Evolutionary conservation across 1,139 yeast genomes (phyloP).

Genomic region (Suhomyces yuchorum): DNA sequence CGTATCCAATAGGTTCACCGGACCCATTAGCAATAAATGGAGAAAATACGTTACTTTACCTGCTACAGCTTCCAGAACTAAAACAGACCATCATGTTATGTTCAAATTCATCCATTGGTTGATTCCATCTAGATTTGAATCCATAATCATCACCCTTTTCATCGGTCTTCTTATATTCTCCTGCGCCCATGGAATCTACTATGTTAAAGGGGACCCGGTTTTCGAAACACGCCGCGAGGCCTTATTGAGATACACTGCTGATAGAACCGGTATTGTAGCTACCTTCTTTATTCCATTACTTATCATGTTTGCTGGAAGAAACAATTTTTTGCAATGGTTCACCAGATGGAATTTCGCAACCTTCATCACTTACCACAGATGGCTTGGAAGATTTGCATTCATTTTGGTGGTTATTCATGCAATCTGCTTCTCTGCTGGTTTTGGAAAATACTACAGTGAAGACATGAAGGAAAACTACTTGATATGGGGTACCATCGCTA

Average conservation of each 20-base stretch:
- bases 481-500: conserved; percentile 35
- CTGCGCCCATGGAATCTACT: conserved; percentile 24
- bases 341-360: conserved; percentile 42
- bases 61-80: conserved; percentile 29
- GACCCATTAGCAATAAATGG: conserved; percentile 26
- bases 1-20: conserved; percentile 24
- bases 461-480: conserved; percentile 25
- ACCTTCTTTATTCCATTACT: conserved; percentile 36
- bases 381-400: conserved; percentile 39
- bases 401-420: conserved; percentile 37
- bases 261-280: conserved; percentile 37
- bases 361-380: conserved; percentile 40
- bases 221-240: conserved; percentile 21
- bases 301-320: conserved; percentile 47
- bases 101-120: conserved; percentile 23
- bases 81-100: conserved; percentile 25
- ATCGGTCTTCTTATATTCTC: conserved; percentile 11
- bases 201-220: conserved; percentile 28
- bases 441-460: conserved; percentile 15
- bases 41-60: conserved; percentile 37
- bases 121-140: conserved; percentile 20
- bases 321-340: conserved; percentile 45
- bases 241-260: conserved; percentile 31
- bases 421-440: conserved; percentile 36
- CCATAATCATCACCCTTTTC: conserved; percentile 23